Conservation (phyloP, 345 rosid genomes). For the Citrus hindsii region DNA sequence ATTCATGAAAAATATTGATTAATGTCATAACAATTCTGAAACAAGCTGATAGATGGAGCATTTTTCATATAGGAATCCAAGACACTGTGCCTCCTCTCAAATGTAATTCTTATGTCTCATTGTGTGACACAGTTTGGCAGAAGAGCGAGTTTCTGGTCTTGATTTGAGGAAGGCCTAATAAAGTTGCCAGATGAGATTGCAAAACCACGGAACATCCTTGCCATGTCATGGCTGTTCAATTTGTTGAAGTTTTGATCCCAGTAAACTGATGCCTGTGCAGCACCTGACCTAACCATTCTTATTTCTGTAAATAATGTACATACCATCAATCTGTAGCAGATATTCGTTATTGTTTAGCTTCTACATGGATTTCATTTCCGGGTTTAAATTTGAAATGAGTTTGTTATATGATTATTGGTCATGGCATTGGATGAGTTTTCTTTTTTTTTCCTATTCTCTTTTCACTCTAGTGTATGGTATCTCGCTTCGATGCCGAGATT, state of each 20-base stretch:
- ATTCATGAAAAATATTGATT: not conserved
- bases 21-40: too few species aligned
- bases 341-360: not conserved
- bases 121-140: conserved; percentile 20
- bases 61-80: not conserved
- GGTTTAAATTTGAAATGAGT: not conserved
- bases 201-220: not conserved
- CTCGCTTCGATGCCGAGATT: not conserved
- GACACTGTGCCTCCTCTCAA: not conserved
- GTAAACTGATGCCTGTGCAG: not conserved
- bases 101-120: not conserved
- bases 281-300: not conserved
- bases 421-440: not conserved
- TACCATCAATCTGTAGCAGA: not conserved
- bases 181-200: not conserved
- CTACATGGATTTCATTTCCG: not conserved
- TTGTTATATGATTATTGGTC: not conserved
- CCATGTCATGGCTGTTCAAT: not conserved
- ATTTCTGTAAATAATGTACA: not conserved
- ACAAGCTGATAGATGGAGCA: not conserved
- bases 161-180: conserved; percentile 8
- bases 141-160: conserved; percentile 14
- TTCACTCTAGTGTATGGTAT: not conserved
- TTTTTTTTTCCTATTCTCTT: not conserved
- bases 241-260: not conserved